Evolutionary conservation across 2,329 filamentous ascomycete species (phyloP), one percentile per base, ranked within the genome.

Genomic region (Stagonosporopsis cucurbitacearum): DNA sequence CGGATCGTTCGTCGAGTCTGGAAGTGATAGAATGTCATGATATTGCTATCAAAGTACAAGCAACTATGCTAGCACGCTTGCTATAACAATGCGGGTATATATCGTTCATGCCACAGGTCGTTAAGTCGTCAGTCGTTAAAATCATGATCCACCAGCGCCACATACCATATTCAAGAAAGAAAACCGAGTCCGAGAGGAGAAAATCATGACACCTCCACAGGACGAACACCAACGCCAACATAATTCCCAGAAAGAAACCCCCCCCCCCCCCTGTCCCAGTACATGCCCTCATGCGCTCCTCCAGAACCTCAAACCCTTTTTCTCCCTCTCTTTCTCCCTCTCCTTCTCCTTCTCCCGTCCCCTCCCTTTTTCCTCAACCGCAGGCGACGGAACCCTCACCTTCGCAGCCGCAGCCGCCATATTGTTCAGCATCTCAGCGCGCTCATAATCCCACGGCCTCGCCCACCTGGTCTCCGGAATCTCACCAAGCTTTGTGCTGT

Each of bases 401-500:
- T 54, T 36, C 12, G 57, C 50, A 7, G 47, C 40, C 1, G 60
- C 44, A 15, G 62, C 68, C 26, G 77, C 77, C 57, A 79, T 73
- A 4, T 63, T 62, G 51, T 81, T 81, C 62, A 76, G 59, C 20
- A 74, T 64, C 40, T 75, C 76, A 49, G 77, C 78, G 30, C 71
- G 73, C 30, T 76, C 75, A 42, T 74, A 77, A 50, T 81, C 75
- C 51, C 70, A 80, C 6, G 78, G 77, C 50, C 57, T 68, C 0
- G 71, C 68, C 79, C 79, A 81, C 42, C 75, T 73, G 33, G 75
- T 71, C 65, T 79, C 66, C 4, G 79, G 79, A 6, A 81, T 81
- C 60, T 81, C 79, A 39, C 79, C 79, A 8, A 81, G 68, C 64
- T 80, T 80, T 3, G 79, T 81, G 63, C 77, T 78, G 19, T 76